Conservation (phyloP, 441 rosid genomes). For the Euphorbia celastroides region DNA sequence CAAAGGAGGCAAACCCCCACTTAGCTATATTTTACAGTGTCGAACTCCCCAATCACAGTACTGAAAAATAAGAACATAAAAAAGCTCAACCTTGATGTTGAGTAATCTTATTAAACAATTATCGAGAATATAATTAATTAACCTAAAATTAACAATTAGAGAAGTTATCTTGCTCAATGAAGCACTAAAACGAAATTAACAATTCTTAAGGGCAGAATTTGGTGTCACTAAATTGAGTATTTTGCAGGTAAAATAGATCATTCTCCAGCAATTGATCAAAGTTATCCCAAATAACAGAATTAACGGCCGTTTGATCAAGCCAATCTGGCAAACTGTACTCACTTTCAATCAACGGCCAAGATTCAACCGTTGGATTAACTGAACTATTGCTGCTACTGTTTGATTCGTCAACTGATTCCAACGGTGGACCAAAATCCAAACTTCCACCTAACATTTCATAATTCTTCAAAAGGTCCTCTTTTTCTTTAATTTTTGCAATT, state of each 20-base stretch:
- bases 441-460: constrained; percentile 31
- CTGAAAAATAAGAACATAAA: too few species aligned
- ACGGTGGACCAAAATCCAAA: constrained; percentile 29
- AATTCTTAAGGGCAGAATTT: neutral
- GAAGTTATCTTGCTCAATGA: neutral
- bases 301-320: constrained; percentile 38
- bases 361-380: constrained; percentile 10
- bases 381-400: neutral
- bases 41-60: too few species aligned
- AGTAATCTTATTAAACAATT: too few species aligned
- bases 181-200: neutral
- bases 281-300: constrained; percentile 52
- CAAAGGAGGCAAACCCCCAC: too few species aligned
- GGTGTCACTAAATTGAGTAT: constrained; percentile 12
- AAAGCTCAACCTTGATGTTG: neutral
- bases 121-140: neutral
- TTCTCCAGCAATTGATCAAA: constrained; percentile 35
- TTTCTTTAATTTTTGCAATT: constrained; percentile 8
- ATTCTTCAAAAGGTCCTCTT: constrained; percentile 18
- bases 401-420: constrained; percentile 29
- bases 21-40: too few species aligned
- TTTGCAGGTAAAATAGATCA: constrained; percentile 31
- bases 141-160: neutral
- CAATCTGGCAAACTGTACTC: constrained; percentile 31
- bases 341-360: constrained; percentile 24